Evolutionary conservation across 2,329 filamentous ascomycete genomes (phyloP), one percentile per base, ranked within the genome.

Genomic region (Blastomyces parvus): DNA sequence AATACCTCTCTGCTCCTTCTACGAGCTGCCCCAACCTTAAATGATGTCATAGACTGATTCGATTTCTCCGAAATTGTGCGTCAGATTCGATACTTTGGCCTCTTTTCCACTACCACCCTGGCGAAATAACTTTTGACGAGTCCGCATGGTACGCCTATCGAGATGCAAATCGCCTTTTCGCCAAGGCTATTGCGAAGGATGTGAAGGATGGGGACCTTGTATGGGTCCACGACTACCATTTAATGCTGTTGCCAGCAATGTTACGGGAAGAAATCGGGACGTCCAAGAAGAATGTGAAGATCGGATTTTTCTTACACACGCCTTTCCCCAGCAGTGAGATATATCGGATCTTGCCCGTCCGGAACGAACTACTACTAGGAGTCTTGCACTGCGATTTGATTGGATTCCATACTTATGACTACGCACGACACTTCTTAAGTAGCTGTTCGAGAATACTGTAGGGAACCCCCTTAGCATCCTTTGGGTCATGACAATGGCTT

Each of bases 321-420:
- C 93, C 94, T 0, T 99, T 97, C 78, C 94, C 94, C 14, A 96
- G 90, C 74, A 95, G 90, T 70, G 93, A 97, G 77, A 96, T 97
- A 72, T 97, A 97, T 79, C 86, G 94, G 67, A 97, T 97, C 68
- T 81, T 97, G 9, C 94, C 94, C 0, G 93, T 97, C 38, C 86
- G 94, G 66, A 91, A 96, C 74, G 88, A 91, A 71, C 86, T 97
- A 60, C 83, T 99, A 55, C 83, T 88, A 59, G 92, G 94, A 63
- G 86, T 97, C 48, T 82, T 99, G 42, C 89, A 96, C 74, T 96
- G 93, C 79, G 94, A 97, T 74, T 81, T 99, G 64, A 91, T 97
- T 72, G 94, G 94, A 40, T 97, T 99, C 81, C 94, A 99, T 78
- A 99, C 94, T 36, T 97, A 97, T 79, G 93, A 97, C 78, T 99